phyloP scores from a whole-genome alignment of 345 rosid species.

The Turnera subulata region DNA sequence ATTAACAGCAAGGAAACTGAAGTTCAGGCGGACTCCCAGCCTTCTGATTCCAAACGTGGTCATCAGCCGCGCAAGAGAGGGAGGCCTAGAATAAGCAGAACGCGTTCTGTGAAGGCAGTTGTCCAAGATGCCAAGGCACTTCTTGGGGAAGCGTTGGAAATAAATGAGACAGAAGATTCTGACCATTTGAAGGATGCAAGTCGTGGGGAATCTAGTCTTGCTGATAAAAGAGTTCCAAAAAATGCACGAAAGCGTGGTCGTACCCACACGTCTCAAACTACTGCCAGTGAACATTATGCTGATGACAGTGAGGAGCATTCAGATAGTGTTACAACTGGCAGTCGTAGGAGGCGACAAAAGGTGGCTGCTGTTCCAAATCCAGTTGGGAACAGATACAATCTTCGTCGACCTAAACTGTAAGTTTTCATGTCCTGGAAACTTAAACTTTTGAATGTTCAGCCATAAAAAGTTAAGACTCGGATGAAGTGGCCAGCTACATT shows the following conservation, averaged over 20 bases:
- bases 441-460: too few species aligned
- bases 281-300: slow-evolving; percentile 54
- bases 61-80: slow-evolving; percentile 43
- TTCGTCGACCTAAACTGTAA: slow-evolving; percentile 69
- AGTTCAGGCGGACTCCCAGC: slow-evolving; percentile 43
- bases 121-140: slow-evolving; percentile 70
- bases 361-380: slow-evolving; percentile 34
- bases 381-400: slow-evolving; percentile 57
- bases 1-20: slow-evolving; percentile 42
- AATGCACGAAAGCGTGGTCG: slow-evolving; percentile 62
- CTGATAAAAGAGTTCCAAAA: slow-evolving; percentile 43
- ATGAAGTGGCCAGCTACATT: too few species aligned
- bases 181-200: slow-evolving; percentile 42
- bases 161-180: slow-evolving; percentile 51
- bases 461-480: too few species aligned
- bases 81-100: slow-evolving; percentile 52
- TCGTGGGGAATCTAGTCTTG: slow-evolving; percentile 48
- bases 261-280: slow-evolving; percentile 43
- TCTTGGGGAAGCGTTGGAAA: slow-evolving; percentile 51
- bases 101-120: slow-evolving; percentile 71
- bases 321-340: slow-evolving; percentile 54
- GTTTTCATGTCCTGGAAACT: slow-evolving; percentile 19
- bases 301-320: slow-evolving; percentile 66
- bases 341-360: slow-evolving; percentile 60
- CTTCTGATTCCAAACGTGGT: slow-evolving; percentile 44